Percentiles rank a stretch among this genome's conserved stretches.
Conservation (phyloP, 1,284 basidiomycete genomes). For the Butyriboletus appendiculatus region DNA sequence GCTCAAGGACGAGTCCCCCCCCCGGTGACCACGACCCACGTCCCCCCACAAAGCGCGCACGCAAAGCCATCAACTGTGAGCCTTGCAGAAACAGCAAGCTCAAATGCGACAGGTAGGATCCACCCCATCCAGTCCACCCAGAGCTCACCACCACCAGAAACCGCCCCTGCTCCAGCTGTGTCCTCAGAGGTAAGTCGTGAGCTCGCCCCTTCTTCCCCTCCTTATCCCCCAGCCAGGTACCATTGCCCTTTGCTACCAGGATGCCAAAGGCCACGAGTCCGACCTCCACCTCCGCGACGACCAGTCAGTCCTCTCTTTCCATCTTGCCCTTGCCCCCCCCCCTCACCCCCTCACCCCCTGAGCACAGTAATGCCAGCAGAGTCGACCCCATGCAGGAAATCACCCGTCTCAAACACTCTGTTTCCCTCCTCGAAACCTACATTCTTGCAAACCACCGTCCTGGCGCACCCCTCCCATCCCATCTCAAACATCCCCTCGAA, state of each 20-base stretch:
- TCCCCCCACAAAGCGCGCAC: conserved; percentile 71
- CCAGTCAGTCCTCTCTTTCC: conserved; percentile 42
- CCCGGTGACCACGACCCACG: conserved; percentile 50
- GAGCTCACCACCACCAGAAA: conserved; percentile 50
- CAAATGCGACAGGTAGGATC: conserved; percentile 72
- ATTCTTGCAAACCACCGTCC: conserved; percentile 53
- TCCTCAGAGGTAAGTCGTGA: conserved; percentile 65
- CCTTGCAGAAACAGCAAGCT: conserved; percentile 82
- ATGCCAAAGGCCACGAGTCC: conserved; percentile 56
- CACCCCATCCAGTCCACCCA: conserved; percentile 11
- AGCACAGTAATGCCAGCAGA: conserved; percentile 46
- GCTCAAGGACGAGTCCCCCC: conserved; percentile 48
- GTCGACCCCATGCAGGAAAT: conserved; percentile 75
- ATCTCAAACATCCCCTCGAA: conserved; percentile 37
- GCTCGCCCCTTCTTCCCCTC: neutral
- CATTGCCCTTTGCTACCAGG: conserved; percentile 74
- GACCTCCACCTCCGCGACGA: conserved; percentile 56
- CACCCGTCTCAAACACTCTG: conserved; percentile 68
- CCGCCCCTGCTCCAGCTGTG: conserved; percentile 80
- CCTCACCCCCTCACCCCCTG: conserved; percentile 16
- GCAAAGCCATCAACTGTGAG: conserved; percentile 84
- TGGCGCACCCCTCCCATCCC: conserved; percentile 23
- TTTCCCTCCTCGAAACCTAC: conserved; percentile 70
- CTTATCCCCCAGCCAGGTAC: conserved; percentile 49
- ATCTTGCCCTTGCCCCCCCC: conserved; percentile 3